Evolutionary conservation across 352 stramenopile genomes (phyloP).

Genomic region (Pythium oligandrum): DNA sequence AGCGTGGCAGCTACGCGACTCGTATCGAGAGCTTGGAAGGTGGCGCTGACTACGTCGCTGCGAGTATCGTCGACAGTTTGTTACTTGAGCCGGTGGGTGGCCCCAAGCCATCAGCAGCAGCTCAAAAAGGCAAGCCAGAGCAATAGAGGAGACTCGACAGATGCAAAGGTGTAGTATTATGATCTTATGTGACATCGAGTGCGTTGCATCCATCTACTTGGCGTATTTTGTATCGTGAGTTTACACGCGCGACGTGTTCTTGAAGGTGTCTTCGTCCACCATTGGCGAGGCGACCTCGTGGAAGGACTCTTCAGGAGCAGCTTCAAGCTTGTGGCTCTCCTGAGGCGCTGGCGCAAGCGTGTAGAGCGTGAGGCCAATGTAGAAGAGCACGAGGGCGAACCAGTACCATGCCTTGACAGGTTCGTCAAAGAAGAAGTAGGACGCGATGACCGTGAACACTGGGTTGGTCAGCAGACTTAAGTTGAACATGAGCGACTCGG

Average conservation of each 20-base stretch:
- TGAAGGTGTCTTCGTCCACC: not conserved
- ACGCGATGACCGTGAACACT: slow-evolving; percentile 53
- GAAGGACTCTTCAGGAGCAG: not conserved
- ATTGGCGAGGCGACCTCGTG: slow-evolving; percentile 13
- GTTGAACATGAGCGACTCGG: slow-evolving; percentile 70
- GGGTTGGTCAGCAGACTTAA: slow-evolving; percentile 50
- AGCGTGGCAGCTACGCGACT: slow-evolving; percentile 44
- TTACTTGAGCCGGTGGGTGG: slow-evolving; percentile 30
- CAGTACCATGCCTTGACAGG: slow-evolving; percentile 58
- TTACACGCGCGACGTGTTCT: too few species aligned
- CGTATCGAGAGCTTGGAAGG: slow-evolving; percentile 65
- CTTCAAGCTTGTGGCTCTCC: slow-evolving; percentile 5
- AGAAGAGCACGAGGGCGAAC: slow-evolving; percentile 49
- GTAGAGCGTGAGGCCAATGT: slow-evolving; percentile 51
- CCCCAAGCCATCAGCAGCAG: not conserved
- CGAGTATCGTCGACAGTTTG: slow-evolving; percentile 76
- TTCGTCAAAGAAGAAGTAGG: slow-evolving; percentile 57
- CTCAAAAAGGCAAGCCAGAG: too few species aligned
- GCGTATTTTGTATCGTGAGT: too few species aligned
- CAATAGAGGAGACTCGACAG: too few species aligned
- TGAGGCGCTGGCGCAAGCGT: slow-evolving; percentile 31
- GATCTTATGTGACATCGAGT: too few species aligned
- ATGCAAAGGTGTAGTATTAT: too few species aligned
- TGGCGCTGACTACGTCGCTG: slow-evolving; percentile 75
- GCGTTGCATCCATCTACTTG: too few species aligned